Base-by-base conservation (phyloP, 2,329 filamentous ascomycete genomes). In the Penicillium concentricum region DNA sequence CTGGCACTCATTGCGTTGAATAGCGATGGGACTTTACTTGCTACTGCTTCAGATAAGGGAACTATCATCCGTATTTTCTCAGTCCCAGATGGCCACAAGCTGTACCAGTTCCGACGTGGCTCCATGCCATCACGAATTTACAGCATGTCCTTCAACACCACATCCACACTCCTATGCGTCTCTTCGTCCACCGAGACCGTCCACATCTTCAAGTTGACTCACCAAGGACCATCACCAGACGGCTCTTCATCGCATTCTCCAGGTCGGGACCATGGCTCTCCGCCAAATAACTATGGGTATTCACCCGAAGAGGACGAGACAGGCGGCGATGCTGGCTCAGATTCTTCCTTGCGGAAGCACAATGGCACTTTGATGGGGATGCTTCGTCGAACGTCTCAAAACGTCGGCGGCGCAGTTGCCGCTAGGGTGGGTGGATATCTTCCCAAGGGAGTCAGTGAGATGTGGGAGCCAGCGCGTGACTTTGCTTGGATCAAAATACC, bases 111-210 rank as follows among this genome's bases (percentile, higher is more conserved):
- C 77, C 86, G 94, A 58, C 87, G 94, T 62, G 94, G 94, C 42
- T 97, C 93, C 2, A 97, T 97, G 75, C 94, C 94, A 0, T 92
- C 92, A 2, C 89, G 91, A 39, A 99, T 99, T 66, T 97, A 92
- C 78, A 96, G 92, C 84, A 97, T 99, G 92, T 96, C 92, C 1
- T 99, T 99, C 78, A 99, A 99, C 74, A 87, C 92, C 48, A 92
- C 90, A 57, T 96, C 92, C 2, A 96, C 92, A 1, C 81, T 99
- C 12, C 84, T 99, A 35, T 97, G 92, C 69, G 92, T 99, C 39
- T 97, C 94, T 5, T 97, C 93, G 3, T 92, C 92, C 1, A 96
- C 92, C 0, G 94, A 99, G 69, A 99, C 94, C 0, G 88, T 99
- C 10, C 94, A 99, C 72, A 92, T 99, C 50, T 99, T 99, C 79